Conservation (phyloP, 352 stramenopile genomes). For the Phytophthora quininea region DNA sequence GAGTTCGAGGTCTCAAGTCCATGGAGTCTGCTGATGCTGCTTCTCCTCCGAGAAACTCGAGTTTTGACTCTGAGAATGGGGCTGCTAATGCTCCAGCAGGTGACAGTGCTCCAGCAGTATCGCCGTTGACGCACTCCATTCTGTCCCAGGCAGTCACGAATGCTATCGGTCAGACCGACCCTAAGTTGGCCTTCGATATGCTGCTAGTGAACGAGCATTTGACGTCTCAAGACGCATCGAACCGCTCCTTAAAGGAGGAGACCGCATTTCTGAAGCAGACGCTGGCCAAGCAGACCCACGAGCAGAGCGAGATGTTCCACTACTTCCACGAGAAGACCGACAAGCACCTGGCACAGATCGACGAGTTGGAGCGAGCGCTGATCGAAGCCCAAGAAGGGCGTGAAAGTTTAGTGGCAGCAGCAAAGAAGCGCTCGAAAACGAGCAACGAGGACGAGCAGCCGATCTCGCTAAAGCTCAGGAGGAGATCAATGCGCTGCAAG, state of each 20-base stretch:
- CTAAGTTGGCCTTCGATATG: slow-evolving; percentile 71
- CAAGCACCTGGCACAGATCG: slow-evolving; percentile 71
- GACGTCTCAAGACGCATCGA: slow-evolving; percentile 34
- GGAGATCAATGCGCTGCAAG: slow-evolving; percentile 30
- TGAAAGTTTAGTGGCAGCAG: slow-evolving; percentile 1
- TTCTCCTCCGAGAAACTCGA: slow-evolving; percentile 2
- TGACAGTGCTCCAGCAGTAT: slow-evolving; percentile 4
- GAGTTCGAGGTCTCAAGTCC: neutral
- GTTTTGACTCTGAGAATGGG: neutral
- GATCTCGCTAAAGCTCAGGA: slow-evolving; percentile 19
- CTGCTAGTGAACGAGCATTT: slow-evolving; percentile 68
- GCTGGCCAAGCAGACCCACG: slow-evolving; percentile 46
- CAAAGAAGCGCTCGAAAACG: slow-evolving; percentile 19
- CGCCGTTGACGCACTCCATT: slow-evolving; percentile 36
- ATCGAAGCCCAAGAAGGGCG: slow-evolving; percentile 22
- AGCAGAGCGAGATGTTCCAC: slow-evolving; percentile 88
- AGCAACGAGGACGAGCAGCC: slow-evolving; percentile 19
- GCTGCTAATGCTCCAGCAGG: neutral
- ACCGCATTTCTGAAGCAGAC: slow-evolving; percentile 50
- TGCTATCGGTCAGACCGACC: slow-evolving; percentile 54
- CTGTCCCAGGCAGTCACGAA: slow-evolving; percentile 50
- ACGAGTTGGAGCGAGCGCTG: slow-evolving; percentile 49
- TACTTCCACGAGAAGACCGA: slow-evolving; percentile 89
- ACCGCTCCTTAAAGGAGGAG: slow-evolving; percentile 49
- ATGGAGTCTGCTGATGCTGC: neutral